Evolutionary conservation across 768 basidiomycete species (phyloP).

Genomic region (Lepiota brunneoincarnata): DNA sequence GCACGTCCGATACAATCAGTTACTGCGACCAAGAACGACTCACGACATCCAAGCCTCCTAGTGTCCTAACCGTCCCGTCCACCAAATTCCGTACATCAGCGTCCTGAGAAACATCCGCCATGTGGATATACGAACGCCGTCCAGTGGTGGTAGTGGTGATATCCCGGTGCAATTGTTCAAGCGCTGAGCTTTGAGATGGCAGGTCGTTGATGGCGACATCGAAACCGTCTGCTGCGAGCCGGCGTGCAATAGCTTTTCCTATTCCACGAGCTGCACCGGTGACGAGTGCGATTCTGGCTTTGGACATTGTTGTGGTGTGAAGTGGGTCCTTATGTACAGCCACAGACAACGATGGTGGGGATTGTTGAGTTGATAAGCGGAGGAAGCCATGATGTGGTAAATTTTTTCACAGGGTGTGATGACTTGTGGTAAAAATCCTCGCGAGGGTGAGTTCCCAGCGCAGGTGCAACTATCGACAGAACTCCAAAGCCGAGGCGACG

Average conservation of each 20-base stretch:
- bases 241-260: conserved; percentile 41
- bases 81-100: conserved; percentile 19
- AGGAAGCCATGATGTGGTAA: no score
- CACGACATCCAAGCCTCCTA: conserved; percentile 22
- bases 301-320: no score
- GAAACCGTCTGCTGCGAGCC: conserved; percentile 42
- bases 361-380: no score
- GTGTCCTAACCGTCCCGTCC: conserved; percentile 11
- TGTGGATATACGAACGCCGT: conserved; percentile 8
- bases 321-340: no score
- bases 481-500: no score
- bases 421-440: no score
- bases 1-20: no score
- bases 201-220: conserved; percentile 42
- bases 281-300: conserved; percentile 32
- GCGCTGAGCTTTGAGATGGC: conserved; percentile 9
- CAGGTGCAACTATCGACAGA: no score
- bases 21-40: no score
- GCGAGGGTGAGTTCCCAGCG: no score
- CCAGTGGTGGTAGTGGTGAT: conserved; percentile 15
- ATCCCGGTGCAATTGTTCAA: conserved; percentile 13
- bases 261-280: conserved; percentile 47
- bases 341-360: no score
- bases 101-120: conserved; percentile 18
- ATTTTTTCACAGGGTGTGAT: no score